phyloP scores from a whole-genome alignment of 345 rosid genomes.

The Syzygium aromaticum region DNA sequence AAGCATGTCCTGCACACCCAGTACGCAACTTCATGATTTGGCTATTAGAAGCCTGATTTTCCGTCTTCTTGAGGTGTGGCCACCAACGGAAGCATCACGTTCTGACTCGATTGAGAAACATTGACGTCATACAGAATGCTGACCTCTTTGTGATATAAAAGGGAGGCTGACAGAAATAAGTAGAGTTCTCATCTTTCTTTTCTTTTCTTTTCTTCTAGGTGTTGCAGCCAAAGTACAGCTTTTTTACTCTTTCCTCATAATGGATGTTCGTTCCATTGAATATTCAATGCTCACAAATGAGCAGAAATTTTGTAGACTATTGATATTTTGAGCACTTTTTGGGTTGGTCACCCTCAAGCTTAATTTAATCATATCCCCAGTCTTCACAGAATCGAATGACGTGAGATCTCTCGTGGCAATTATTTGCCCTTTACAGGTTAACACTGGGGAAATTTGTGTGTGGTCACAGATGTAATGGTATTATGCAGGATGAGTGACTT shows the following conservation, averaged over 20 bases:
- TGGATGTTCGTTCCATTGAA: neutral
- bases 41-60: neutral
- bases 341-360: neutral
- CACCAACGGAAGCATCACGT: neutral
- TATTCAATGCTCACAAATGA: neutral
- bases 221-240: neutral
- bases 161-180: neutral
- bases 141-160: neutral
- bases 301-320: neutral
- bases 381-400: neutral
- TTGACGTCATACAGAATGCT: neutral
- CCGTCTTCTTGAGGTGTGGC: slow-evolving; percentile 1
- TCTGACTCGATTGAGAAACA: neutral
- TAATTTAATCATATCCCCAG: neutral
- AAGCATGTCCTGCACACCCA: slow-evolving; percentile 53
- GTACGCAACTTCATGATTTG: slow-evolving; percentile 17
- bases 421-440: neutral
- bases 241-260: neutral
- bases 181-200: neutral
- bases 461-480: neutral
- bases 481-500: neutral
- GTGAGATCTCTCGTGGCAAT: neutral
- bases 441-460: neutral
- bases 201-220: neutral
- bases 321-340: neutral